Evolutionary conservation across 1,284 basidiomycete species (phyloP).

Genomic region (Cutaneotrichosporon curvatum): DNA sequence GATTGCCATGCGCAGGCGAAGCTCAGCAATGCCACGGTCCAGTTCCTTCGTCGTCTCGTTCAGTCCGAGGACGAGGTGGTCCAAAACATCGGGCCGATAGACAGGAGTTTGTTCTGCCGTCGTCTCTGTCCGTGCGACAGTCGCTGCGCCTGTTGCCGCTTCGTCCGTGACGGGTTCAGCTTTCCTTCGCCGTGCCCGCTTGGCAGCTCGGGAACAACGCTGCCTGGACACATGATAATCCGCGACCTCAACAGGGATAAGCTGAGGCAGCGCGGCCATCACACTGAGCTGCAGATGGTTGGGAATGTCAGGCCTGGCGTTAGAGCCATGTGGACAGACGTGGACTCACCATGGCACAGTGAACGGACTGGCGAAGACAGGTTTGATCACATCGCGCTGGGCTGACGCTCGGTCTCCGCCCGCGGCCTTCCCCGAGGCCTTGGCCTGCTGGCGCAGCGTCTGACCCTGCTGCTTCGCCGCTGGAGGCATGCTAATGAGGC

Average conservation of each 20-base stretch:
- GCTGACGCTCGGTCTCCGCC: not conserved
- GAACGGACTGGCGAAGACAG: constrained; percentile 32
- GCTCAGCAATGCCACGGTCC: constrained; percentile 54
- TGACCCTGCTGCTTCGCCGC: constrained; percentile 10
- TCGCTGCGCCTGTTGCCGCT: not conserved
- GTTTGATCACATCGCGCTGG: constrained; percentile 13
- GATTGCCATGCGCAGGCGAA: constrained; percentile 26
- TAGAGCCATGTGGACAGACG: not conserved
- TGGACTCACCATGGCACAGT: constrained; percentile 35
- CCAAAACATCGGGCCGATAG: constrained; percentile 47
- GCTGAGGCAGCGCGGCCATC: constrained; percentile 25
- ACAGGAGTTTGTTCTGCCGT: constrained; percentile 3
- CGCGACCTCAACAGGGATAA: constrained; percentile 28
- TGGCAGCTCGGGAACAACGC: constrained; percentile 29
- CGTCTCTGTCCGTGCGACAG: not conserved
- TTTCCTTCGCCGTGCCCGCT: constrained; percentile 6
- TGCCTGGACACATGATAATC: constrained; percentile 35
- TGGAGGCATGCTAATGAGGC: constrained; percentile 12
- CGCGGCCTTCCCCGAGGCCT: not conserved
- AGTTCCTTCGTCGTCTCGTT: constrained; percentile 71
- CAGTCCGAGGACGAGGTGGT: constrained; percentile 62
- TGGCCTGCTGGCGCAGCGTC: constrained; percentile 17
- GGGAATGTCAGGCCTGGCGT: constrained; percentile 36
- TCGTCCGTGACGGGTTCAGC: not conserved
- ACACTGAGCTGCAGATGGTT: constrained; percentile 33